Evolutionary conservation across 164 flowering plant genomes (phyloP).

Genomic region (Euptelea pleiosperma): DNA sequence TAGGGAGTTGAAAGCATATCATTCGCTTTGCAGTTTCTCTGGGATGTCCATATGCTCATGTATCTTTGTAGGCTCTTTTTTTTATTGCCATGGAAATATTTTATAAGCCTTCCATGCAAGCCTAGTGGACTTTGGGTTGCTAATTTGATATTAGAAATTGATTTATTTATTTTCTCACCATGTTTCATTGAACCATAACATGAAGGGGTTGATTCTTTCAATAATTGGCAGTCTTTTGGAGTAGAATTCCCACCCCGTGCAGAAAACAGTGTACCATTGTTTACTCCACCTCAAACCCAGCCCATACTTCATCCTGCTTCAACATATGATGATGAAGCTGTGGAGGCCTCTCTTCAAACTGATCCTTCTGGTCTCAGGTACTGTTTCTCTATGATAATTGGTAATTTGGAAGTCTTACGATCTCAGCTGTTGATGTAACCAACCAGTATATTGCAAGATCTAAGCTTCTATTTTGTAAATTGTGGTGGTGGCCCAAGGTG

Average conservation of each 20-base stretch:
- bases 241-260: constrained; percentile 63
- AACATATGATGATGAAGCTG: constrained; percentile 53
- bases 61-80: no score
- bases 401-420: no score
- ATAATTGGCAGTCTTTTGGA: constrained; percentile 47
- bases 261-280: constrained; percentile 66
- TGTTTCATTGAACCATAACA: not conserved
- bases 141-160: no score
- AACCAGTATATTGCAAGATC: no score
- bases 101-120: no score
- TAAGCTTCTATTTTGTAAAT: no score
- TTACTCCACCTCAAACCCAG: constrained; percentile 91
- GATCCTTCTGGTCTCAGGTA: constrained; percentile 89
- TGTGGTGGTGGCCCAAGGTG: no score
- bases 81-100: no score
- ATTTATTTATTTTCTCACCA: not conserved
- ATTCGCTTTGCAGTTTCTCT: no score
- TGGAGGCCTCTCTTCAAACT: constrained; percentile 68
- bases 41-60: no score
- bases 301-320: constrained; percentile 51
- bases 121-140: not conserved
- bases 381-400: not conserved
- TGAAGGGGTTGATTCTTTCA: constrained; percentile 1
- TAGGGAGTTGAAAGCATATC: no score
- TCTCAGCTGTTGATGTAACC: no score